These are phyloP conservation scores for Prosopis cineraria DNA, from an alignment of 306 rosid species.

Conservation along the genomic window DNA sequence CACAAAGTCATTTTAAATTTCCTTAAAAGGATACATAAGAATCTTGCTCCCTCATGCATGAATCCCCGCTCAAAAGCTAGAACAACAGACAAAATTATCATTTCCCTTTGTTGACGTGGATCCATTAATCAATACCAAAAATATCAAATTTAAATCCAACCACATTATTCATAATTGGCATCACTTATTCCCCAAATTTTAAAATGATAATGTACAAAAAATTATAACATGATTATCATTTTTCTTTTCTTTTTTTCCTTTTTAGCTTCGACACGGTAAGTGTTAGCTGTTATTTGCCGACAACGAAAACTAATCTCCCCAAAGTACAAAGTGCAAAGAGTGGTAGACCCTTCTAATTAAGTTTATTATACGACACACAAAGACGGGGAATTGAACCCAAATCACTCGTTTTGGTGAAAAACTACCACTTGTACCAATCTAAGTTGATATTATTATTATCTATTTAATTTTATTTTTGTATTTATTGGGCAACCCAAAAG, in stretches of 20 bases:
- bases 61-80: slow-evolving; percentile 20
- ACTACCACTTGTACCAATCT: no score
- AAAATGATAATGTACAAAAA: not conserved
- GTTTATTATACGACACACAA: no score
- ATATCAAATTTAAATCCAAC: not conserved
- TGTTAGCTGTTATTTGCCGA: no score
- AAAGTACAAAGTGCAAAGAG: no score
- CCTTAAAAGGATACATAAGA: slow-evolving; percentile 38
- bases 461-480: no score
- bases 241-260: no score
- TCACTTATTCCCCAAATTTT: not conserved
- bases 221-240: not conserved
- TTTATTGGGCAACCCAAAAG: not conserved
- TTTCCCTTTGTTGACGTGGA: slow-evolving; percentile 7
- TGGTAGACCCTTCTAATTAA: no score
- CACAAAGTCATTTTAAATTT: slow-evolving; percentile 35
- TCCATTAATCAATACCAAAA: not conserved
- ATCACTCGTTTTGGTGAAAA: no score
- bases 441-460: no score
- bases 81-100: slow-evolving; percentile 29
- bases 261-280: no score
- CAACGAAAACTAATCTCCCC: no score
- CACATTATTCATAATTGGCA: not conserved
- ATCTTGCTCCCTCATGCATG: slow-evolving; percentile 28
- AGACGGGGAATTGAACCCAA: no score